Conservation (phyloP, 1,284 basidiomycete genomes). For the Tilletia walkeri region DNA sequence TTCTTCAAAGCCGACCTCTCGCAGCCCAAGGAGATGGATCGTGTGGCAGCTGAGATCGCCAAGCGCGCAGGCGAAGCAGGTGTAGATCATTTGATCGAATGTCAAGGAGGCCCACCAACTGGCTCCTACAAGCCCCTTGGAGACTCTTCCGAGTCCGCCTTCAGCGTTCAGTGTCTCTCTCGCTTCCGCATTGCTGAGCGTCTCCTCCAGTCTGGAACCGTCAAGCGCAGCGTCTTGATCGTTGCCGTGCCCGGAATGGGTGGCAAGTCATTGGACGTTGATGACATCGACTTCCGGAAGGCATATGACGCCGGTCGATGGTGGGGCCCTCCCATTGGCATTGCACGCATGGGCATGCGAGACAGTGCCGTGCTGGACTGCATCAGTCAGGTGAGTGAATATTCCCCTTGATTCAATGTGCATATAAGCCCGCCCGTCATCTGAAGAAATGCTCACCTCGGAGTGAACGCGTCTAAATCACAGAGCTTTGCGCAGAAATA, state of each 20-base stretch:
- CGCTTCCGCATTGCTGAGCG: constrained; percentile 54
- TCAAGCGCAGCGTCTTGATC: constrained; percentile 49
- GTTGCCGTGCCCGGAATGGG: constrained; percentile 50
- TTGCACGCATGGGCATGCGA: constrained; percentile 28
- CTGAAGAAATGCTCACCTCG: no score
- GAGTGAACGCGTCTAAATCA: background rate
- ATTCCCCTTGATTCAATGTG: no score
- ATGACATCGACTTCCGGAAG: constrained; percentile 49
- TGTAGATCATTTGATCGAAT: constrained; percentile 55
- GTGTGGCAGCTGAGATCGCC: constrained; percentile 38
- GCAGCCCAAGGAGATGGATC: constrained; percentile 38
- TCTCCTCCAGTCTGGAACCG: constrained; percentile 45
- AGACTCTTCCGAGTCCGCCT: constrained; percentile 45
- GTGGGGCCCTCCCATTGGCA: constrained; percentile 31
- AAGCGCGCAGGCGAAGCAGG: constrained; percentile 39
- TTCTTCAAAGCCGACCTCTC: constrained; percentile 57
- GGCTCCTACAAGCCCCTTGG: constrained; percentile 20
- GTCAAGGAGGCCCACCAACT: constrained; percentile 40
- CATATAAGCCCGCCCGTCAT: no score
- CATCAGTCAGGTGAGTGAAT: constrained; percentile 27
- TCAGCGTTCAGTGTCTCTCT: constrained; percentile 55
- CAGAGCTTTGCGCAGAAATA: constrained; percentile 28
- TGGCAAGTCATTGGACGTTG: constrained; percentile 33
- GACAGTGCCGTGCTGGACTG: constrained; percentile 38
- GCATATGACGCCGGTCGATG: constrained; percentile 28